A percentile compares a stretch with the other conserved stretches of the same genome.
Conservation (phyloP, 1,139 yeast genomes). For the Nakaseomyces glabratus region DNA sequence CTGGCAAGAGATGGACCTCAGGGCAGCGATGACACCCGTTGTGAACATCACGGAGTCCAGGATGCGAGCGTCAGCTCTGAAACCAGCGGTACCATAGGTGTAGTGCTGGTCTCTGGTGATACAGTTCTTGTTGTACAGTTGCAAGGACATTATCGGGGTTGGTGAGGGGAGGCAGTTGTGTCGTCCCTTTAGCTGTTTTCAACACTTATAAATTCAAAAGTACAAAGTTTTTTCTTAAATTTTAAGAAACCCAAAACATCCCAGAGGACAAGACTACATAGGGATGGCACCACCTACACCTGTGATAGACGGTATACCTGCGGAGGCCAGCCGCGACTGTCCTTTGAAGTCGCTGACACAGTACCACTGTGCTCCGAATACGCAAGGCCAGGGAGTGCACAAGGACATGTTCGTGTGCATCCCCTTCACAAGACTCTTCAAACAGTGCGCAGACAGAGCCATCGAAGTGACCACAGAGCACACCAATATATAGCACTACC, state of each 20-base stretch:
- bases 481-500: constrained; percentile 7
- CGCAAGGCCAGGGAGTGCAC: constrained; percentile 3
- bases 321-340: constrained; percentile 6
- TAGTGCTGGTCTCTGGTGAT: constrained; percentile 38
- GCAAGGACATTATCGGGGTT: neutral
- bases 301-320: neutral
- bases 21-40: constrained; percentile 71
- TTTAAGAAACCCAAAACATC: no score
- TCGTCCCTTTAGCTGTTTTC: no score
- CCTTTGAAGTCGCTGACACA: constrained; percentile 11
- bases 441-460: constrained; percentile 8
- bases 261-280: no score
- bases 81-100: constrained; percentile 94
- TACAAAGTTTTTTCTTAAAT: no score
- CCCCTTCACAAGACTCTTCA: constrained; percentile 14
- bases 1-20: constrained; percentile 56
- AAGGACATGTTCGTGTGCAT: constrained; percentile 8
- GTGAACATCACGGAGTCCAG: constrained; percentile 80
- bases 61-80: constrained; percentile 63
- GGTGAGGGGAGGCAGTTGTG: no score
- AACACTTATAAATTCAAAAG: no score
- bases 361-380: constrained; percentile 11
- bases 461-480: constrained; percentile 8
- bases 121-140: constrained; percentile 12
- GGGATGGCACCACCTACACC: constrained; percentile 18